Conservation (phyloP, 306 rosid genomes). For the Albizia julibrissin region DNA sequence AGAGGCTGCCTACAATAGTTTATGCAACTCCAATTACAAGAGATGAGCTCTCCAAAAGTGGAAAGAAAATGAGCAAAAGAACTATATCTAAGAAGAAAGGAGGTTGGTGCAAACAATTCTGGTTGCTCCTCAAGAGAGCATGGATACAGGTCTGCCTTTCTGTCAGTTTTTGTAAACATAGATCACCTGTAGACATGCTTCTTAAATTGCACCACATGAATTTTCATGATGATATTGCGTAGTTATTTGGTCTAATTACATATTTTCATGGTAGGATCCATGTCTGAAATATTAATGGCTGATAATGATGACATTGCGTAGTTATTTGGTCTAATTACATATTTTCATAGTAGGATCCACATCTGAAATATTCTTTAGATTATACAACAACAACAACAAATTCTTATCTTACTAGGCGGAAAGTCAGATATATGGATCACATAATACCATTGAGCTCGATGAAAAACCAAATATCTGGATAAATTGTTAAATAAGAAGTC, state of each 20-base stretch:
- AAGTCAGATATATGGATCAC: no score
- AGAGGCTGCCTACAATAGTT: constrained; percentile 52
- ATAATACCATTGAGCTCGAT: no score
- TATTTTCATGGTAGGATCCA: background rate
- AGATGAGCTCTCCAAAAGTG: constrained; percentile 46
- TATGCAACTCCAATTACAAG: constrained; percentile 73
- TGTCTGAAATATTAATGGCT: background rate
- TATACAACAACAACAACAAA: background rate
- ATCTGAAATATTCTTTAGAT: background rate
- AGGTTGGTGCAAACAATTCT: constrained; percentile 89
- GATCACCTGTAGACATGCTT: constrained; percentile 20
- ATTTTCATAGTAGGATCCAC: background rate
- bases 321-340: background rate
- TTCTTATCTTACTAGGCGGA: no score
- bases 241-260: background rate
- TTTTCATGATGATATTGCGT: background rate
- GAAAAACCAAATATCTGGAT: no score
- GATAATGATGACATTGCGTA: background rate
- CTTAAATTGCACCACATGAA: constrained; percentile 25
- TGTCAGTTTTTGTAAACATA: background rate
- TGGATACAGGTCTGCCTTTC: constrained; percentile 84
- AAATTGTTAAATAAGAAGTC: no score
- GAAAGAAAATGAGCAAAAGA: constrained; percentile 44
- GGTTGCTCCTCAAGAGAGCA: constrained; percentile 90
- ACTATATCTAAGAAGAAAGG: constrained; percentile 56